phyloP scores from a whole-genome alignment of 495 filamentous ascomycete species.

The Aspergillus baeticus region DNA sequence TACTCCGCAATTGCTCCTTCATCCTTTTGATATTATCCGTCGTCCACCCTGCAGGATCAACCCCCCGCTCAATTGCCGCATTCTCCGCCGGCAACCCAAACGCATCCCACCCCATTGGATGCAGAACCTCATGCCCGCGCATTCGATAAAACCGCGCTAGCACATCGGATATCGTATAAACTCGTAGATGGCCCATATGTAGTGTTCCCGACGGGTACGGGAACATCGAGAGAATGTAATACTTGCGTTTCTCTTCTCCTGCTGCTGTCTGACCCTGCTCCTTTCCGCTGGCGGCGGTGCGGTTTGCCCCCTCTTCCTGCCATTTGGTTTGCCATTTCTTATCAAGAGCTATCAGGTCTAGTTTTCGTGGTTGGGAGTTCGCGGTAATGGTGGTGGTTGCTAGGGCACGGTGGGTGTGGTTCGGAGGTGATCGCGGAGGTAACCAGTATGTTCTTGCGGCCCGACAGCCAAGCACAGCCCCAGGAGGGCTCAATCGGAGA shows the following conservation, averaged over 20 bases:
- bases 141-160: conserved; percentile 75
- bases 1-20: conserved; percentile 74
- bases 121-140: conserved; percentile 71
- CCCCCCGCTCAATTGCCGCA: conserved; percentile 82
- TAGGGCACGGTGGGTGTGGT: conserved; percentile 18
- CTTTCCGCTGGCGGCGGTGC: neutral
- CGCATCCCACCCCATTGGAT: conserved; percentile 94
- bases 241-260: conserved; percentile 45
- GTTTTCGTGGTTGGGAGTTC: conserved; percentile 22
- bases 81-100: conserved; percentile 92
- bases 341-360: conserved; percentile 67
- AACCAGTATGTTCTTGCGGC: conserved; percentile 19
- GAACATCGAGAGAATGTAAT: conserved; percentile 88
- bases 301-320: conserved; percentile 27
- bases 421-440: conserved; percentile 13
- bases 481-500: conserved; percentile 27
- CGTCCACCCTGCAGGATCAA: conserved; percentile 79
- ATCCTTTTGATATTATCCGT: conserved; percentile 74
- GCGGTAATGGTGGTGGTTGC: conserved; percentile 27
- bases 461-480: conserved; percentile 22
- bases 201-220: conserved; percentile 87
- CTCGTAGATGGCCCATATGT: conserved; percentile 86
- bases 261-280: neutral
- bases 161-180: conserved; percentile 89
- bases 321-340: conserved; percentile 71